These are phyloP conservation scores for Fusarium irregulare DNA, from an alignment of 2,329 filamentous ascomycete species.

Conservation along the genomic window DNA sequence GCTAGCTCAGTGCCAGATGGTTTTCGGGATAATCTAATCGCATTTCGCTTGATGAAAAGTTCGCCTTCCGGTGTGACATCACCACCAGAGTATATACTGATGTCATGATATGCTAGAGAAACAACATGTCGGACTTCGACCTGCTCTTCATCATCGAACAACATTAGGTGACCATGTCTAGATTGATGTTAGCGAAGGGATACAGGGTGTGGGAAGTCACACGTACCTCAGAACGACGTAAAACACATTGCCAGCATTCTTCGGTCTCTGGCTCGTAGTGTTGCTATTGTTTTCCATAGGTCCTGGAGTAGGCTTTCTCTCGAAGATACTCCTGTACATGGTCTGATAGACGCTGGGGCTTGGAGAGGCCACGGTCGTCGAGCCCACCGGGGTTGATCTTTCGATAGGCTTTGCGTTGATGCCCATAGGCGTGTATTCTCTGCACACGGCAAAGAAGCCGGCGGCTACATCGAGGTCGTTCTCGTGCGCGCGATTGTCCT, in stretches of 20 bases:
- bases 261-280: constrained; percentile 64
- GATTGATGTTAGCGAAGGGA: constrained; percentile 19
- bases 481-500: constrained; percentile 67
- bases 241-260: constrained; percentile 86
- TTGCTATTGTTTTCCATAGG: constrained; percentile 62
- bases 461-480: constrained; percentile 82
- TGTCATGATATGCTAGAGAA: constrained; percentile 86
- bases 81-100: constrained; percentile 86
- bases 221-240: constrained; percentile 82
- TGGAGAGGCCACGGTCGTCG: constrained; percentile 77
- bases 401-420: constrained; percentile 94
- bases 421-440: constrained; percentile 91
- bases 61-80: constrained; percentile 87
- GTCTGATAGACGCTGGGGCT: constrained; percentile 97
- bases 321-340: constrained; percentile 97
- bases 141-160: constrained; percentile 96
- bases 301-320: constrained; percentile 70
- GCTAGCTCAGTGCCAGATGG: constrained; percentile 63
- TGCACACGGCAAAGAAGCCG: constrained; percentile 94
- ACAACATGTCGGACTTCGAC: constrained; percentile 97
- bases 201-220: background rate
- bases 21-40: constrained; percentile 81
- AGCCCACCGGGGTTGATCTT: constrained; percentile 81
- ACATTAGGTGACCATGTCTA: constrained; percentile 94
- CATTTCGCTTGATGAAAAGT: constrained; percentile 94